Evolutionary conservation across 2,329 filamentous ascomycete species (phyloP).

Genomic region (Fusarium sp.): DNA sequence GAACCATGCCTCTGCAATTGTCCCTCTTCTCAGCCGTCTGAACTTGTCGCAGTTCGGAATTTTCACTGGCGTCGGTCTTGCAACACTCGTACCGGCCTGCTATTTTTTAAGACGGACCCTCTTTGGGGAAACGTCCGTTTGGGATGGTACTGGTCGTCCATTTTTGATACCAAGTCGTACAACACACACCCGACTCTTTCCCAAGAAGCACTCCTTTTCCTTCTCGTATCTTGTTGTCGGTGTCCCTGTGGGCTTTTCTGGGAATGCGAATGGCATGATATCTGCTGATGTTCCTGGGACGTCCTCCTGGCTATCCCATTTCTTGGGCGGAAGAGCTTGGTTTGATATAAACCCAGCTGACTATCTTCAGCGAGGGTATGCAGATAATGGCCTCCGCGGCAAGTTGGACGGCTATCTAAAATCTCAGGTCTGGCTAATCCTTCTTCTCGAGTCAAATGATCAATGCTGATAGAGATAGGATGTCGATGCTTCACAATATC

Average conservation of each 20-base stretch:
- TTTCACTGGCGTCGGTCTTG: not conserved
- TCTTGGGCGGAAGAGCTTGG: constrained; percentile 61
- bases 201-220: constrained; percentile 76
- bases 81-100: constrained; percentile 1
- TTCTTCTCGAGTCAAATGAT: not conserved
- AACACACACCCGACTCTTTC: constrained; percentile 77
- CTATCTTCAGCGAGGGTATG: constrained; percentile 71
- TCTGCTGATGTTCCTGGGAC: constrained; percentile 58
- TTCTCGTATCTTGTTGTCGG: constrained; percentile 82
- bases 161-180: constrained; percentile 77
- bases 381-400: constrained; percentile 69
- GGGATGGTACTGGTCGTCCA: constrained; percentile 51
- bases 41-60: constrained; percentile 11
- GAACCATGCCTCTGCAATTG: constrained; percentile 21
- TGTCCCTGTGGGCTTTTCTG: constrained; percentile 75
- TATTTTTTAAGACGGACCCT: not conserved
- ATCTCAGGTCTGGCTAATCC: constrained; percentile 63
- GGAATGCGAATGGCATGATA: constrained; percentile 69
- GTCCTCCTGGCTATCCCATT: constrained; percentile 47
- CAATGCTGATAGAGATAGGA: constrained; percentile 59
- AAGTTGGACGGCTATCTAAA: constrained; percentile 75
- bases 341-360: constrained; percentile 73
- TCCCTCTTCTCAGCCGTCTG: constrained; percentile 10
- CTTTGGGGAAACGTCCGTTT: not conserved
- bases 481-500: constrained; percentile 72